Evolutionary conservation across 805 yeast species (phyloP), one percentile per base, ranked within the genome.

Genomic region (Yamadazyma sp.): DNA sequence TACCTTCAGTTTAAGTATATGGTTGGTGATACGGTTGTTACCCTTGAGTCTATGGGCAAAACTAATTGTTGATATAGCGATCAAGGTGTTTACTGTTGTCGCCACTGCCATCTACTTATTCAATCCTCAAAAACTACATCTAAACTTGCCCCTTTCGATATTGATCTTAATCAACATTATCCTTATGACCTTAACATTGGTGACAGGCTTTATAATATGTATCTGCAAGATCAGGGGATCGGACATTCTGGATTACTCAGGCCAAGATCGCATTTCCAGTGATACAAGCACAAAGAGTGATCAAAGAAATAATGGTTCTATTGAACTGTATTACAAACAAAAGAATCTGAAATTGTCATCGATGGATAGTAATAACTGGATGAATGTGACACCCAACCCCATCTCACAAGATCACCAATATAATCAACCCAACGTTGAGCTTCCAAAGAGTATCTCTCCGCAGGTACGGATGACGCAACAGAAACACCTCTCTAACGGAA

Each of bases 321-420:
- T 28, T 13, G 32, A 28, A 6, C 27, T 14, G 20, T 17, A 27
- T 20, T 14, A 12, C 32, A 11, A 8, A 15, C 25, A 28, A 9
- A 16, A 26, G 5, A 3, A n/a, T 13, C 10, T 17, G 25, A 30
- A 21, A 14, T 10, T n/a, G n/a, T n/a, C 20, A 7, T 35, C 35
- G 6, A 15, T 32, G 14, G 30, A 44, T 9, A 29, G 27, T 17
- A 32, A 35, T 6, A 45, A 45, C 20, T 45, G 49, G 49, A 45
- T 45, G 49, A 37, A 37, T 26, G 36, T 42, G 4, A 41, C 35
- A 18, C 24, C 39, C 13, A 28, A 28, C 11, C 27, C 38, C 5
- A 12, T n/a, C 10, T 6, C 27, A 15, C 9, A 28, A 5, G 16
- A 28, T 16, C 15, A 28, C n/a, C 20, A 28, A 30, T 30, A 5